Evolutionary conservation across 352 stramenopile species (phyloP).

Genomic region (Globisporangium nunn): DNA sequence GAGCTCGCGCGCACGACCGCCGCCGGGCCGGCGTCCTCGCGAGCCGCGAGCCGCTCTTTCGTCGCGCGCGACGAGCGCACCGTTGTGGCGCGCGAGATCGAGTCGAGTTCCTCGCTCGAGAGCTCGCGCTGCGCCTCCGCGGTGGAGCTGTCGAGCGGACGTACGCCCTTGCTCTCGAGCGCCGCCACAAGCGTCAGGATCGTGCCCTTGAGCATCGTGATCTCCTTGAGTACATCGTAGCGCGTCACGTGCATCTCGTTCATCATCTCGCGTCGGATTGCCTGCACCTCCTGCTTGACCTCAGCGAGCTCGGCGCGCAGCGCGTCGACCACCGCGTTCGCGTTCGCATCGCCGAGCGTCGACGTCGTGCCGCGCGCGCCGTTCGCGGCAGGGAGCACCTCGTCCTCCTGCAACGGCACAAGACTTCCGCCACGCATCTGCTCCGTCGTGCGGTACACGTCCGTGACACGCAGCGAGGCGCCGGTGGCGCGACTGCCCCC

Average conservation of each 20-base stretch:
- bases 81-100: conserved; percentile 37
- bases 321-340: conserved; percentile 13
- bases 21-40: conserved; percentile 15
- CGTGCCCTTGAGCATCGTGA: conserved; percentile 73
- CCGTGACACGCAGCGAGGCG: conserved; percentile 19
- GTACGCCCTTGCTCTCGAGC: conserved; percentile 19
- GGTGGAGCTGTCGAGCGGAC: conserved; percentile 10
- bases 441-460: conserved; percentile 52
- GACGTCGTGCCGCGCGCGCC: conserved; percentile 5
- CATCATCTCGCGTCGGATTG: conserved; percentile 74
- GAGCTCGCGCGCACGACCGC: conserved; percentile 22
- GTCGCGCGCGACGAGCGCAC: conserved; percentile 44
- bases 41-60: conserved; percentile 34
- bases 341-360: background rate
- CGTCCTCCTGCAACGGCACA: conserved; percentile 49
- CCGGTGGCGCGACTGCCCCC: conserved; percentile 10
- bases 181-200: conserved; percentile 51
- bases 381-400: conserved; percentile 21
- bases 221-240: conserved; percentile 83
- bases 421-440: conserved; percentile 48
- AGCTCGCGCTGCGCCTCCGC: conserved; percentile 17
- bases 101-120: conserved; percentile 32
- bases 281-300: conserved; percentile 59
- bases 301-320: conserved; percentile 46
- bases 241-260: conserved; percentile 76